Base-by-base conservation (phyloP, 371 early-diverging fungal genomes). In the Umbelopsis sp. region DNA sequence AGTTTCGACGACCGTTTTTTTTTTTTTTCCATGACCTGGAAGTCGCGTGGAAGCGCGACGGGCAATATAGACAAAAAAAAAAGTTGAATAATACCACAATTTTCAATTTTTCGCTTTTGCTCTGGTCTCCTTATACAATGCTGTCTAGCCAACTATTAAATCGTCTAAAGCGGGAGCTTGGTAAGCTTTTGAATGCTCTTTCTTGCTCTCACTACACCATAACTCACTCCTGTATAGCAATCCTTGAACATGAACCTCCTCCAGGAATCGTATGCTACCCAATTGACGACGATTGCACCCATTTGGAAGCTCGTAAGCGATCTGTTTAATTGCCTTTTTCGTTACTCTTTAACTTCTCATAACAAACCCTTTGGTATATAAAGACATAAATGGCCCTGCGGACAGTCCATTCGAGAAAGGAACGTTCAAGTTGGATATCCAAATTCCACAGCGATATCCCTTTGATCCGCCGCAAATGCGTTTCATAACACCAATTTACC, bases 321-420 rank as follows among this genome's bases (percentile, higher is more conserved):
- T 41, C 41, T 41, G 41, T 41, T 41, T 1, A 10, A 41, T 41
- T 71, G 44, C 1, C 29, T 1, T 29, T 29, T 46, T 35, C 14
- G 48, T 2, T 48, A 5, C 29, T 35, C n/a, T 14, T 63, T 29
- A 50, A 20, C 14, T 63, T 70, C 64, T 35, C 29, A 20, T 63
- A 0, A 20, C 20, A 46, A 1, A 11, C 6, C 50, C n/a, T 29
- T 14, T 16, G 37, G 10, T 12, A 12, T 10, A 41, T 12, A 20
- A 63, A 63, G 41, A 72, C 46, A 78, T 87, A 2, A 75, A 76
- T 65, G 87, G 87, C 14, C 86, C 87, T 22, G 74, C 75, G 5
- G 87, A 83, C 46, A 78, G 84, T 24, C 87, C 87, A 20, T 87
- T 81, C 66, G 84, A 82, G 63, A 70, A 74, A 10, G 87, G 87